Percentiles rank a stretch among this genome's conserved stretches.
Conservation (phyloP, 768 basidiomycete species). For the Lanmaoa pseudosensibilis region DNA sequence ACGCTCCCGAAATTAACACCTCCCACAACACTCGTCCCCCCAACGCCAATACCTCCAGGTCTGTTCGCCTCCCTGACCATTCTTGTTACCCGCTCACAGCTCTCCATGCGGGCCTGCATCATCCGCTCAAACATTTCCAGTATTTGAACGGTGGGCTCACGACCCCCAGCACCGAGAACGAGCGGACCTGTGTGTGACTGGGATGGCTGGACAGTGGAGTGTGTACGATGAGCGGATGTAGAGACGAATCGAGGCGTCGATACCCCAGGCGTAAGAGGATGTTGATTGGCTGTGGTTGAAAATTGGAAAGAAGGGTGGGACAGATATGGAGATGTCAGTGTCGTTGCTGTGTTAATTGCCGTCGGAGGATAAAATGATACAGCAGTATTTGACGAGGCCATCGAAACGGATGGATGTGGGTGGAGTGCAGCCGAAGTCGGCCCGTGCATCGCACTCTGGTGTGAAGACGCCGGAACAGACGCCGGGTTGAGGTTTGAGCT, state of each 20-base stretch:
- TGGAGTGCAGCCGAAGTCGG: conserved; percentile 15
- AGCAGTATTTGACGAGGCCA: conserved; percentile 17
- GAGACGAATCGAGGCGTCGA: conserved; percentile 9
- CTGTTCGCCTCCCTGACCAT: conserved; percentile 44
- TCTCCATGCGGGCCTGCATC: conserved; percentile 75
- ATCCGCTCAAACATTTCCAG: conserved; percentile 70
- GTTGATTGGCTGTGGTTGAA: conserved; percentile 10
- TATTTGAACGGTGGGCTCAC: conserved; percentile 49
- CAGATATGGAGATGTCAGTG: conserved; percentile 34
- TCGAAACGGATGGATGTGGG: conserved; percentile 16
- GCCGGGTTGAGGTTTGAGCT: conserved; percentile 33
- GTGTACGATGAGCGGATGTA: conserved; percentile 13
- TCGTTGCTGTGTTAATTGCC: conserved; percentile 30
- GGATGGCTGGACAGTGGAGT: conserved; percentile 5
- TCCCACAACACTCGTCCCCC: conserved; percentile 6
- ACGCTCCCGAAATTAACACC: conserved; percentile 22
- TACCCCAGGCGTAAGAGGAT: conserved; percentile 10
- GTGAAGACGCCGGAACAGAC: conserved; percentile 22
- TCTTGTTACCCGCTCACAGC: conserved; percentile 63
- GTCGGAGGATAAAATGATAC: conserved; percentile 32
- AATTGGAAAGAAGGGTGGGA: conserved; percentile 32
- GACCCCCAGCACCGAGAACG: conserved; percentile 31
- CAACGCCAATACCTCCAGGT: conserved; percentile 17
- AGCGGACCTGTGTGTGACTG: conserved; percentile 23
- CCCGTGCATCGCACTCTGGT: conserved; percentile 16